Base-by-base conservation (phyloP, 768 basidiomycete species). In the Infundibulicybe gibba region DNA sequence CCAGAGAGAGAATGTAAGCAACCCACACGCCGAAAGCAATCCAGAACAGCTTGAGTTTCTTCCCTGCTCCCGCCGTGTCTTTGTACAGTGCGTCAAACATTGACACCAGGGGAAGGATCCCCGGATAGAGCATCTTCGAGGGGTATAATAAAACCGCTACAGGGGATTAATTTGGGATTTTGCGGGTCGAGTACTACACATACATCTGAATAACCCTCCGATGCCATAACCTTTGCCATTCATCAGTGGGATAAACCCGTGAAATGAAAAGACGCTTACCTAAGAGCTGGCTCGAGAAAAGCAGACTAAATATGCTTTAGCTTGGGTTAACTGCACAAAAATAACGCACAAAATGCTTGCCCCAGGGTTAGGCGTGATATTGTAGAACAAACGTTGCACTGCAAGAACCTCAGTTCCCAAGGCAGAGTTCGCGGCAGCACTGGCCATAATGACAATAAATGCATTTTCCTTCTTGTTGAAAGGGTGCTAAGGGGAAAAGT, bases 391-490 rank as follows among this genome's bases (percentile, higher is more conserved):
- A 0, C 75, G 69, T 47, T 80, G 79, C 2, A 79, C 77, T 0
- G 77, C 75, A 38, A 81, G 60, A 5, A 80, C 69, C 41, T 80
- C 77, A 0, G 77, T 80, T 2, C 68, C 79, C 12, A 80, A 66
- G 3, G 79, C 77, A 0, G 74, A 70, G 39, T 72, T 77, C 13
- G 78, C 72, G 3, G 78, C 77, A 2, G 79, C 76, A 48, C 73
- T 70, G 16, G 79, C 55, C 79, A 80, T 80, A 47, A 80, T 77
- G 9, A 80, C 69, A 31, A 80, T 74, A 51, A 80, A 77, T 0
- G 77, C 75, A 57, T 77, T 76, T 55, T 81, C 79, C 47, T 80
- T 80, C 59, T 76, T 80, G 58, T 80, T 80, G 61, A 79, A 80
- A 2, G 79, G 75, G 19, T 74, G 69, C 77, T 79, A n/a, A n/a